phyloP scores from a whole-genome alignment of 2,329 filamentous ascomycete genomes.

The Epichloe glyceriae region DNA sequence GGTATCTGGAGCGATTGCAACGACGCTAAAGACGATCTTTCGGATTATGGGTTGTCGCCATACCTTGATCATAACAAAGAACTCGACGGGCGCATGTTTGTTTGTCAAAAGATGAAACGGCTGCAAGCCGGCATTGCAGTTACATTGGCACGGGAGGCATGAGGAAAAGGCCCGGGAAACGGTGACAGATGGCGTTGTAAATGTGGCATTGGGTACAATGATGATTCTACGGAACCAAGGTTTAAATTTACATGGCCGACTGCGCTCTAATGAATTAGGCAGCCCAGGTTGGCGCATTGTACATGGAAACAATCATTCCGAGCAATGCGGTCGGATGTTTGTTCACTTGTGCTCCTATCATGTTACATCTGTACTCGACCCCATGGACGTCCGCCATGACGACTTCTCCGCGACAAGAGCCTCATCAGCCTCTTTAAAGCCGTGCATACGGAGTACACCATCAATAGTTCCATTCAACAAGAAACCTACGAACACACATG shows the following conservation, averaged over 20 bases:
- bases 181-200: not conserved
- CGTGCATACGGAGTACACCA: too few species aligned
- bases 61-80: too few species aligned
- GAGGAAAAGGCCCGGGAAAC: not conserved
- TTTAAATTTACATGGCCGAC: not conserved
- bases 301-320: not conserved
- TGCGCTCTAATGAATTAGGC: not conserved
- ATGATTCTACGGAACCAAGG: not conserved
- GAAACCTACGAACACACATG: too few species aligned
- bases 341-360: too few species aligned
- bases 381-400: not conserved
- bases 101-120: not conserved
- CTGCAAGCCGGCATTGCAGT: not conserved
- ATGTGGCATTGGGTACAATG: not conserved
- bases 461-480: too few species aligned
- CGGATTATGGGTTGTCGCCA: too few species aligned
- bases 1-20: too few species aligned
- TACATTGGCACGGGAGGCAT: not conserved
- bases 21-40: too few species aligned
- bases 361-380: not conserved
- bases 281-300: not conserved
- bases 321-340: too few species aligned
- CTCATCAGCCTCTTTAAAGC: too few species aligned
- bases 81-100: not conserved
- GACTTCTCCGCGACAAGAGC: too few species aligned